Base-by-base conservation (phyloP, 352 stramenopile genomes). In the Pythium scleroteichum region DNA sequence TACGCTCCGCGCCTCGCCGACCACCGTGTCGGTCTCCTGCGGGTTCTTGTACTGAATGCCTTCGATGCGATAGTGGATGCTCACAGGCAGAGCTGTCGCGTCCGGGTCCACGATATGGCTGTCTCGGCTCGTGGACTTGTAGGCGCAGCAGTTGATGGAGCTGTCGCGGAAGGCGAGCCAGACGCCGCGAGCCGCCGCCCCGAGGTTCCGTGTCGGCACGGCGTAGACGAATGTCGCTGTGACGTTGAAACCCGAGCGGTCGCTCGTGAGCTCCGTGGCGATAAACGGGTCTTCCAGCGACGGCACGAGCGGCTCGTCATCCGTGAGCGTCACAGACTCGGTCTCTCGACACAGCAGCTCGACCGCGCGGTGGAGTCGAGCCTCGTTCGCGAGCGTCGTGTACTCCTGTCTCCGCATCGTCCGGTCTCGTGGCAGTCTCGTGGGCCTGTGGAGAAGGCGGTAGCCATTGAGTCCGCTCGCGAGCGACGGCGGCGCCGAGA, bases 191-290 rank as follows among this genome's bases (percentile, higher is more conserved):
- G 72, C 6, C 8, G 42, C 42, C 7, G 39, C 41, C 6, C 4
- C 52, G 24, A 76, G 3, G 59, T 68, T 19, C 55, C 50, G 40
- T 16, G 69, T 73, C 29, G 76, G 69, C 49, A 79, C 66, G 20
- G 69, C 62, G 48, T 71, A 79, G 41, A 75, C 66, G 13, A 58
- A 56, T 0, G 53, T 66, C 24, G 68, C 72, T 3, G 63, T 77
- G 22, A 59, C 23, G 26, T 32, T 23, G 27, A 59, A 59, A n/a
- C 52, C 52, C 12, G 4, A n/a, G 4, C 27, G 27, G 27, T 53
- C 47, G 29, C 26, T 53, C 6, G 24, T 29, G 17, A 42, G 29
- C n/a, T 53, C 47, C 26, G 26, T 53, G 22, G 22, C 29, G 39
- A 50, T 59, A 16, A 14, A 50, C 23, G 52, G 52, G 2, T 35